Base-by-base conservation (phyloP, 1,284 basidiomycete genomes). In the Phellopilus nigrolimitatus region DNA sequence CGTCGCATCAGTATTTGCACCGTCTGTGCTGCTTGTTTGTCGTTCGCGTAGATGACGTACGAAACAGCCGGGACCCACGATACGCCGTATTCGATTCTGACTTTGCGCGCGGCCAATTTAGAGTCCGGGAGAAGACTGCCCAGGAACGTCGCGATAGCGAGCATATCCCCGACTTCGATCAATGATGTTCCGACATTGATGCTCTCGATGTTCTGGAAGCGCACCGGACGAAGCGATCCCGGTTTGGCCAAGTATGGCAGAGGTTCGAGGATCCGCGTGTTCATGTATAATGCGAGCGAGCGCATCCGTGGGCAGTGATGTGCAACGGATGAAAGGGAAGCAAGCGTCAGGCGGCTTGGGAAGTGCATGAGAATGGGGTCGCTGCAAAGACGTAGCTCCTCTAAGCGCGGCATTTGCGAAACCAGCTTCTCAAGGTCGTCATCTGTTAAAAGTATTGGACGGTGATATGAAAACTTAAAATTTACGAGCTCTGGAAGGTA, bases 391-490 rank as follows among this genome's bases (percentile, higher is more conserved):
- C 69, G 49, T 25, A 84, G 67, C 15, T 54, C 64, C 56, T 79
- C 71, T 5, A 82, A 58, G 1, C 66, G 60, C 0, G 78, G 75
- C 71, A 76, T 78, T n/a, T 68, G 68, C 10, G 60, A 58, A 2
- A 79, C 78, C 15, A 84, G 60, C 36, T 72, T 68, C 36, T 75
- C 72, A 22, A 84, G 57, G 40, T 82, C 73, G 6, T 63, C 66
- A 3, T 72, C 70, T 4, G 68, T 66, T 45, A 84, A 60, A 5
- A 64, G 57, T 17, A 84, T 62, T 0, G 80, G 78, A 30, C 68
- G 67, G 43, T 75, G 71, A 64, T 84, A 80, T 2, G 69, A 64
- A 12, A 84, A 40, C 53, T 79, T 75, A 55, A 85, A 73, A 8
- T 63, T 61, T 1, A 53, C 62, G n/a, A 86, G 64, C 17, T 71